These are phyloP conservation scores for Diacronema lutheri DNA, from an alignment of 78 protist genomes.

Conservation along the genomic window DNA sequence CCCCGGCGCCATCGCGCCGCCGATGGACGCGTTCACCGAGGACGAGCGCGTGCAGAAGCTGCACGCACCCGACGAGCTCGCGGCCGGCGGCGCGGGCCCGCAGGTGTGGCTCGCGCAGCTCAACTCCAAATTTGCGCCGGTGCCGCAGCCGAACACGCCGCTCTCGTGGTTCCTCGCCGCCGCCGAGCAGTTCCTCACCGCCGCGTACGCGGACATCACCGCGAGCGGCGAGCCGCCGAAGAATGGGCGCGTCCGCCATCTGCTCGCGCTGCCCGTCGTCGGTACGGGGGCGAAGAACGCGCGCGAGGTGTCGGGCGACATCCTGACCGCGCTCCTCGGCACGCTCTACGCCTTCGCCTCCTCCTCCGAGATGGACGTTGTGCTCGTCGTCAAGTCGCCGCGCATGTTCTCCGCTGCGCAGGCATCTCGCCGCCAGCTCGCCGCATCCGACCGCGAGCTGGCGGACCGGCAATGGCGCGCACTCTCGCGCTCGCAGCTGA, in stretches of 20 bases:
- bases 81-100: too few species aligned
- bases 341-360: constrained; percentile 41
- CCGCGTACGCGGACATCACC: neutral
- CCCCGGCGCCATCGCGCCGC: neutral
- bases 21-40: neutral
- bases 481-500: neutral
- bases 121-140: neutral
- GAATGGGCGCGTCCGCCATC: constrained; percentile 17
- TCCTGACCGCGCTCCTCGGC: constrained; percentile 39
- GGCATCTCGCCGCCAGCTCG: neutral
- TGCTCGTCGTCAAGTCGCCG: constrained; percentile 46
- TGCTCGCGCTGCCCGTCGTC: constrained; percentile 61
- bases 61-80: too few species aligned
- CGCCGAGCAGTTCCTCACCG: neutral
- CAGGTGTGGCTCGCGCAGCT: neutral
- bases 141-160: too few species aligned
- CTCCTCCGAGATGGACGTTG: constrained; percentile 41
- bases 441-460: neutral
- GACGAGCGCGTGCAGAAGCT: neutral
- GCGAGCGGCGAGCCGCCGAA: neutral
- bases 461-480: neutral
- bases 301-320: constrained; percentile 35
- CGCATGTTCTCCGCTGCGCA: constrained; percentile 30
- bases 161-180: neutral
- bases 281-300: constrained; percentile 74